Conservation (phyloP, 2,329 filamentous ascomycete species). For the Metarhizium sp. region DNA sequence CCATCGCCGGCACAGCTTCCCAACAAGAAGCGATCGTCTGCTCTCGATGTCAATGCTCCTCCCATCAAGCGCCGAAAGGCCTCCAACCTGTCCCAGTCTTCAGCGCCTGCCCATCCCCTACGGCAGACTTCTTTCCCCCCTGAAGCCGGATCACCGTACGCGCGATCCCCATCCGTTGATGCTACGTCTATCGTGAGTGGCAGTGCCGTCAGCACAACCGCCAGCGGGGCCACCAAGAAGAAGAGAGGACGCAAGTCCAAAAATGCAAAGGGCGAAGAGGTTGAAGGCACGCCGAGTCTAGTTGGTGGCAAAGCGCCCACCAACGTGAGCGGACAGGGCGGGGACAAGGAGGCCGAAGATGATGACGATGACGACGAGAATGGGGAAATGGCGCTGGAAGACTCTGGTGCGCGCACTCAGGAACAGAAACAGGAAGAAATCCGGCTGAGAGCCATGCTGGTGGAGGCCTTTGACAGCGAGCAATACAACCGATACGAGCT, state of each 20-base stretch:
- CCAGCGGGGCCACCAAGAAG: slow-evolving; percentile 39
- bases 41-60: slow-evolving; percentile 42
- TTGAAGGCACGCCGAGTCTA: slow-evolving; percentile 35
- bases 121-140: slow-evolving; percentile 77
- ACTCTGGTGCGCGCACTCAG: slow-evolving; percentile 51
- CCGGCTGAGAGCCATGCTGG: slow-evolving; percentile 48
- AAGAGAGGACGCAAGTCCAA: slow-evolving; percentile 55
- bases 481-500: slow-evolving; percentile 63
- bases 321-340: slow-evolving; percentile 33
- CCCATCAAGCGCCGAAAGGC: slow-evolving; percentile 61
- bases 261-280: slow-evolving; percentile 35
- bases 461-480: slow-evolving; percentile 53
- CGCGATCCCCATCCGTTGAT: slow-evolving; percentile 58
- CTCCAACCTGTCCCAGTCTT: slow-evolving; percentile 49
- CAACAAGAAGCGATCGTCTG: slow-evolving; percentile 51
- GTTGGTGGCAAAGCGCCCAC: slow-evolving; percentile 31
- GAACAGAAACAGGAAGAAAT: slow-evolving; percentile 59
- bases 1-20: slow-evolving; percentile 39
- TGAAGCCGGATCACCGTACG: slow-evolving; percentile 43
- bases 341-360: slow-evolving; percentile 39
- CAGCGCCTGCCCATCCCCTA: slow-evolving; percentile 54
- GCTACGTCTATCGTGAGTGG: slow-evolving; percentile 51
- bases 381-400: slow-evolving; percentile 46
- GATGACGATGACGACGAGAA: slow-evolving; percentile 50
- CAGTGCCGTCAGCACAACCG: slow-evolving; percentile 41